Base-by-base conservation (phyloP, 164 flowering plant genomes). In the Stephania yunnanensis region DNA sequence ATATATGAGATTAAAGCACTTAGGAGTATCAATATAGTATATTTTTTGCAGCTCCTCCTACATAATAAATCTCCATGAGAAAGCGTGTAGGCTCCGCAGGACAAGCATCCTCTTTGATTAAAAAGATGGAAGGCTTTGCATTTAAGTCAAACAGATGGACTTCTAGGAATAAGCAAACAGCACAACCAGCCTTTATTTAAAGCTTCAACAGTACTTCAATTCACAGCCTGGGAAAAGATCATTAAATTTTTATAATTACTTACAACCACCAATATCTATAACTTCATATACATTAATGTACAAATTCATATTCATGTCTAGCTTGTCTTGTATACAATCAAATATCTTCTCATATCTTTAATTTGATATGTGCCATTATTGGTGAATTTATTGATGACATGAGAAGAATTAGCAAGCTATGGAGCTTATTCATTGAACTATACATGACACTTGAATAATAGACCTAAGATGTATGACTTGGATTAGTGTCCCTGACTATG, bases 121-220 rank as follows among this genome's bases (percentile, higher is more conserved):
- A 71, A 31, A 69, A 77, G 71, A 71, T 71, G 78, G 79, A 45
- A 22, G 42, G 42, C 42, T 36, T 36, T 36, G 81, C 85, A 82
- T 82, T 81, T 73, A 84, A 82, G 85, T 83, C 81, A 76, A 78
- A 78, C 77, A 67, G 75, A 78, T 70, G 71, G 80, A 69, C 77
- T 71, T 81, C 81, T 80, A 77, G 83, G 82, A 78, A 79, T 74
- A 79, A 82, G 82, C 78, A 84, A 82, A 70, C 72, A 58, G 58
- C 73, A 70, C 31, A 42, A 71, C 71, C 73, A 64, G 4, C 25
- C 67, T 36, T 66, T 30, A 74, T 42, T 30, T 46, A 50, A 71
- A 71, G 25, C 73, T 11, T 10, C 17, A 9, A 15, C 52, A 10
- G 30, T 44, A 36, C 42, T 36, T 36, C 42, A 36, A 36, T 36